Percentiles rank a stretch among this genome's conserved stretches.
These are phyloP conservation scores for Syncephalis plumigaleata DNA, from an alignment of 371 early-diverging fungal genomes.

Conservation along the genomic window DNA sequence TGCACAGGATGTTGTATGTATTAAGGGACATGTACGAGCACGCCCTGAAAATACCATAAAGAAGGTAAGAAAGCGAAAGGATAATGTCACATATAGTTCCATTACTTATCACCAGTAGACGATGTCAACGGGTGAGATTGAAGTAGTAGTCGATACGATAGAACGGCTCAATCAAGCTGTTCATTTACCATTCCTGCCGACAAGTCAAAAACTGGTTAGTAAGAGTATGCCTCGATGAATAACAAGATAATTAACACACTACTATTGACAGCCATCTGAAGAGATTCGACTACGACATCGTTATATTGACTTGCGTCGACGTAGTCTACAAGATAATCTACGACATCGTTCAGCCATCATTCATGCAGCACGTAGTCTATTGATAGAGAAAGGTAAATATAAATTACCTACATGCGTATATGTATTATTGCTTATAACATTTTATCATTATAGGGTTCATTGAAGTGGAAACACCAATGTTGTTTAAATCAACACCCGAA, in stretches of 20 bases:
- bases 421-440: not conserved
- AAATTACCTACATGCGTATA: not conserved
- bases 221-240: not conserved
- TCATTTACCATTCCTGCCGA: constrained; percentile 51
- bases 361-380: not conserved
- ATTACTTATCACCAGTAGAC: constrained; percentile 4
- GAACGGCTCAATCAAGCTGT: constrained; percentile 53
- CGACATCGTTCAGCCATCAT: constrained; percentile 29
- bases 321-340: constrained; percentile 53
- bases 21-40: constrained; percentile 32
- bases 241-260: not conserved
- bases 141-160: constrained; percentile 39
- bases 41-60: constrained; percentile 32
- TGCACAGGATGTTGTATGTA: constrained; percentile 43
- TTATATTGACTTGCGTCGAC: constrained; percentile 67
- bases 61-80: not conserved
- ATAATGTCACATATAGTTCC: not conserved
- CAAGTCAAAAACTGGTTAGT: constrained; percentile 33
- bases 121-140: constrained; percentile 43
- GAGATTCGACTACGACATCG: constrained; percentile 62
- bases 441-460: constrained; percentile 32
- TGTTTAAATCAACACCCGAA: constrained; percentile 90
- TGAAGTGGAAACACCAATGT: constrained; percentile 82
- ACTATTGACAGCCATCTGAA: constrained; percentile 43
- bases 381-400: constrained; percentile 8